Base-by-base conservation (phyloP, 192 early-diverging fungal genomes). In the Irineochytrium annulatum region DNA sequence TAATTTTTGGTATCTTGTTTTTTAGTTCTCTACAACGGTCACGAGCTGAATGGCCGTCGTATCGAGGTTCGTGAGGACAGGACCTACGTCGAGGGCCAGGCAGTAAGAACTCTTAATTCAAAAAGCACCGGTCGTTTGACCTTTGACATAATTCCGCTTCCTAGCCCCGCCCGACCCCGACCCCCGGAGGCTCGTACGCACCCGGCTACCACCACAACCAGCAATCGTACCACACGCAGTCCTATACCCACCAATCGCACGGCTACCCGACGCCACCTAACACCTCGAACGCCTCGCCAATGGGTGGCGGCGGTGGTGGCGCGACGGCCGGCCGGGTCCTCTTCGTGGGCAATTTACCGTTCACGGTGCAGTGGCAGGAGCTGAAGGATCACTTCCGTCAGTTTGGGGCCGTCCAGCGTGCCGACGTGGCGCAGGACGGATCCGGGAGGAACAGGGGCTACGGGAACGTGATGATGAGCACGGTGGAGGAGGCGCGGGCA, bases 311-410 rank as follows among this genome's bases (percentile, higher is more conserved):
- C 27, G 19, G n/a, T 46, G 32, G 6, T 13, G 52, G 19, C 27
- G 28, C 26, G 32, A 43, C 43, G 29, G 60, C 60, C 32, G 73
- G 73, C 24, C 73, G 73, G 37, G 63, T 65, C 54, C 75, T 91
- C 39, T 90, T 85, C 69, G 84, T 91, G 49, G 88, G 89, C 53
- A 91, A 91, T 78, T 71, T 91, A 20, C 83, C 87, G 13, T 90
- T 85, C 60, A 78, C 75, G 52, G 83, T 85, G 41, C 83, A 88
- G 55, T 90, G 88, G 89, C 86, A 89, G 55, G 90, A 92, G 54
- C 70, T 92, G 27, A 91, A 91, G 72, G 87, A 90, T 65, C 73
- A 87, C 33, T 89, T 92, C 68, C 77, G 85, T 27, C 73, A 80
- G 56, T 74, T 78, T 28, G 88, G 89, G 29, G 77, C 77, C 32